Conservation (phyloP, 2,329 filamentous ascomycete genomes). For the Aspergillus chevalieri region DNA sequence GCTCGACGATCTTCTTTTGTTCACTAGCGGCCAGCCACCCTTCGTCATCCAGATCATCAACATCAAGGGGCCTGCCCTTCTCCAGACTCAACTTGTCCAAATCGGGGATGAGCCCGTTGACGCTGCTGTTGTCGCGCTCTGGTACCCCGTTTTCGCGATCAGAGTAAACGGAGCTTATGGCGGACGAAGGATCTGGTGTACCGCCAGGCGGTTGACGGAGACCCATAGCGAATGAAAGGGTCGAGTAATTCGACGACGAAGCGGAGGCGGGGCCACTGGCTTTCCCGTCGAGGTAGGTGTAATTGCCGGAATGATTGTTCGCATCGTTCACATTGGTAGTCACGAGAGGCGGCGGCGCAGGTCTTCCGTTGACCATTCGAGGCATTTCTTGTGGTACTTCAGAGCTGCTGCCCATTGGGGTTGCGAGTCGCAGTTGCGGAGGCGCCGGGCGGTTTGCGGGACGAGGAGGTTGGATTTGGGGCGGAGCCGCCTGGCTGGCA, state of each 20-base stretch:
- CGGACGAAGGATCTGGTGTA: slow-evolving; percentile 79
- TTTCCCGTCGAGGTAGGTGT: slow-evolving; percentile 67
- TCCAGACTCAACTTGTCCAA: slow-evolving; percentile 78
- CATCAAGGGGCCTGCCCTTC: slow-evolving; percentile 76
- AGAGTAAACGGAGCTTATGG: slow-evolving; percentile 78
- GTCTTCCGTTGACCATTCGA: slow-evolving; percentile 46
- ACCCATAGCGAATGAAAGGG: slow-evolving; percentile 73
- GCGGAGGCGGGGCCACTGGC: slow-evolving; percentile 78
- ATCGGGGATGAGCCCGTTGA: slow-evolving; percentile 67
- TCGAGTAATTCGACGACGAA: slow-evolving; percentile 78
- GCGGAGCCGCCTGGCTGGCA: slow-evolving; percentile 17
- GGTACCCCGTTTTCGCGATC: slow-evolving; percentile 70
- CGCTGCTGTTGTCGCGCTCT: slow-evolving; percentile 78
- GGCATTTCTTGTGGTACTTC: slow-evolving; percentile 65
- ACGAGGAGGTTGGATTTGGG: slow-evolving; percentile 31
- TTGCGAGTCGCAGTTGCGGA: slow-evolving; percentile 77
- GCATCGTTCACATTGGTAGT: slow-evolving; percentile 73
- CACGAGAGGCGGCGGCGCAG: slow-evolving; percentile 53
- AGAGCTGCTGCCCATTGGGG: slow-evolving; percentile 72
- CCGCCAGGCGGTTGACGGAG: slow-evolving; percentile 55
- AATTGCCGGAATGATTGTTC: slow-evolving; percentile 77
- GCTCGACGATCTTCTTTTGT: slow-evolving; percentile 78
- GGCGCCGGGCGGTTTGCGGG: slow-evolving; percentile 53
- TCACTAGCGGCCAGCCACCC: slow-evolving; percentile 90
- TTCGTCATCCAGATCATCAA: slow-evolving; percentile 90